Percentiles rank a stretch among this genome's conserved stretches.
These are phyloP conservation scores for Entomortierella lignicola DNA, from an alignment of 192 early-diverging fungal genomes.

Conservation along the genomic window DNA sequence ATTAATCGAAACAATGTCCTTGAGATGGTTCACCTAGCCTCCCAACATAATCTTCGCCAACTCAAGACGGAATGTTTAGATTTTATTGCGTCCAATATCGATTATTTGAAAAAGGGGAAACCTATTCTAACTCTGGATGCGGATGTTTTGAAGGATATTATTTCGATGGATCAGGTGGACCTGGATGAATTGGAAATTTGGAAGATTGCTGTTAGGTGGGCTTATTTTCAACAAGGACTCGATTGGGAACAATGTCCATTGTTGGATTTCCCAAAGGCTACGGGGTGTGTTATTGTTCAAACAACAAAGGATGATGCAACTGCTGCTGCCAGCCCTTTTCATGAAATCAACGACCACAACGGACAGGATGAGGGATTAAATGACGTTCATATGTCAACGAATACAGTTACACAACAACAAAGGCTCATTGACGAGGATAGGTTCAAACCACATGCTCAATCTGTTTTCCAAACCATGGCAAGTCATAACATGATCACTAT, in stretches of 20 bases:
- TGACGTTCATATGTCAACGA: slow-evolving; percentile 4
- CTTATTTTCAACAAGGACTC: slow-evolving; percentile 33
- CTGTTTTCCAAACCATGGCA: slow-evolving; percentile 30
- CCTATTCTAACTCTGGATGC: slow-evolving; percentile 28
- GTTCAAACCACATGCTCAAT: slow-evolving; percentile 15
- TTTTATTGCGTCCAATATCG: slow-evolving; percentile 48
- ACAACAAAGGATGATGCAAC: slow-evolving; percentile 1
- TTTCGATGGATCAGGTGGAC: slow-evolving; percentile 47
- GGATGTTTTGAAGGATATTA: slow-evolving; percentile 41
- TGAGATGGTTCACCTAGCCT: slow-evolving; percentile 30
- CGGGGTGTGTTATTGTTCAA: slow-evolving; percentile 40
- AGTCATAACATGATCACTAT: slow-evolving; percentile 19
- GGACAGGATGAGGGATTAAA: slow-evolving; percentile 6
- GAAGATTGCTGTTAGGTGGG: slow-evolving; percentile 52
- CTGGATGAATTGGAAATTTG: slow-evolving; percentile 53
- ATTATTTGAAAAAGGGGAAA: slow-evolving; percentile 34
- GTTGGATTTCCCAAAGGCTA: slow-evolving; percentile 34
- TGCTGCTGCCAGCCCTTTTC: neutral
- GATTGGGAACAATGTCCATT: slow-evolving; percentile 43
- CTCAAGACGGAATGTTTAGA: slow-evolving; percentile 45
- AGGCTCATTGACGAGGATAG: slow-evolving; percentile 37
- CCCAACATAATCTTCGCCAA: slow-evolving; percentile 9
- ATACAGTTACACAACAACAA: neutral
- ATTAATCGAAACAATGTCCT: slow-evolving; percentile 30
- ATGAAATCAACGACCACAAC: slow-evolving; percentile 3